Conservation (phyloP, 2,329 filamentous ascomycete species). For the Aspergillus niger region DNA sequence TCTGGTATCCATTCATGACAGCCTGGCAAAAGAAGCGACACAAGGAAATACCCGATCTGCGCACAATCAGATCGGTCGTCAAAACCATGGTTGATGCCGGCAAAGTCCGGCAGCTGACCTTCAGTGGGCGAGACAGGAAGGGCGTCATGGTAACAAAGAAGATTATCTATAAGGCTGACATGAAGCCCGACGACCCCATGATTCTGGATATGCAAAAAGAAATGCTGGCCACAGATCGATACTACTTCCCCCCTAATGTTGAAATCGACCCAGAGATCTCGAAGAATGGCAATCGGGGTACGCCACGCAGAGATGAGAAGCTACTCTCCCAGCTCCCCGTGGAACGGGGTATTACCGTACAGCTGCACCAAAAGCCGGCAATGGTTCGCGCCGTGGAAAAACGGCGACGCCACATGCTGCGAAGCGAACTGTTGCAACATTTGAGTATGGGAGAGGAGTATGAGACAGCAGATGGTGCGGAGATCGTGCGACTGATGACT, state of each 20-base stretch:
- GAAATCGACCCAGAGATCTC: slow-evolving; percentile 41
- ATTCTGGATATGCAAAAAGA: slow-evolving; percentile 53
- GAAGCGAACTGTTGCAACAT: slow-evolving; percentile 28
- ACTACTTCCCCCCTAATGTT: slow-evolving; percentile 49
- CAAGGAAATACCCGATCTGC: slow-evolving; percentile 52
- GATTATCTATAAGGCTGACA: slow-evolving; percentile 52
- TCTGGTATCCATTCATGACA: slow-evolving; percentile 57
- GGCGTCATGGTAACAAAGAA: slow-evolving; percentile 53
- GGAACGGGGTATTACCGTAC: slow-evolving; percentile 37
- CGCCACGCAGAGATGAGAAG: slow-evolving; percentile 12
- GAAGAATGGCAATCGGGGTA: slow-evolving; percentile 26
- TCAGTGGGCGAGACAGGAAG: slow-evolving; percentile 52
- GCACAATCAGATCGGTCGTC: slow-evolving; percentile 54
- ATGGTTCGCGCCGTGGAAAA: slow-evolving; percentile 31
- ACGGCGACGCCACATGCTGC: slow-evolving; percentile 28
- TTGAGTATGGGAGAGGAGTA: slow-evolving; percentile 18
- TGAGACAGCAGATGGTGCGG: slow-evolving; percentile 15
- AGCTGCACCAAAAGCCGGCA: slow-evolving; percentile 41
- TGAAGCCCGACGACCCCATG: slow-evolving; percentile 48
- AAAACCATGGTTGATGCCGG: slow-evolving; percentile 53
- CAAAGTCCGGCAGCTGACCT: slow-evolving; percentile 55
- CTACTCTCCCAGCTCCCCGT: slow-evolving; percentile 30
- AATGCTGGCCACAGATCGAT: slow-evolving; percentile 49
- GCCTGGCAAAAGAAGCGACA: slow-evolving; percentile 53
- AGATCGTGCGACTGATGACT: slow-evolving; percentile 33